Conservation (phyloP, 345 rosid species). For the Gynandropsis gynandra region DNA sequence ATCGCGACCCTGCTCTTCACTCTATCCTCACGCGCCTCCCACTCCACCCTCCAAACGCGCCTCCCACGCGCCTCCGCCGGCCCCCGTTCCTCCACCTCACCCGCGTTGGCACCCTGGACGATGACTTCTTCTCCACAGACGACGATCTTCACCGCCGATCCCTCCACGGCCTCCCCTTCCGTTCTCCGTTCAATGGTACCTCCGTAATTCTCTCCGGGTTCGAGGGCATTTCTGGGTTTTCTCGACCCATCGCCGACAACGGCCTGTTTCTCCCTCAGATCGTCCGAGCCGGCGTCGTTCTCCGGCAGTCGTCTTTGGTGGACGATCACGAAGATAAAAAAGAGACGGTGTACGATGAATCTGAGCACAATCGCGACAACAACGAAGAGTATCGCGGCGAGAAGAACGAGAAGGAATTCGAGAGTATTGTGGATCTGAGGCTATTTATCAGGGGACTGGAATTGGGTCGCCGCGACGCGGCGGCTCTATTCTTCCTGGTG, state of each 20-base stretch:
- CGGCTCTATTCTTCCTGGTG: conserved; percentile 57
- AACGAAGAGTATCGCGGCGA: conserved; percentile 19
- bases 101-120: conserved; percentile 72
- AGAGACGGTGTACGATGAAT: conserved; percentile 19
- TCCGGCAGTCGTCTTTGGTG: conserved; percentile 26
- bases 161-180: conserved; percentile 29
- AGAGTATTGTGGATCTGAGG: conserved; percentile 47
- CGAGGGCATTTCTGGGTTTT: conserved; percentile 45
- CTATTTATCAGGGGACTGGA: conserved; percentile 63
- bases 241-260: conserved; percentile 41
- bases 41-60: background rate
- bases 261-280: conserved; percentile 49
- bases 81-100: conserved; percentile 80
- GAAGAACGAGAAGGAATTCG: conserved; percentile 33
- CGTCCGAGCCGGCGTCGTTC: conserved; percentile 46
- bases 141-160: conserved; percentile 52
- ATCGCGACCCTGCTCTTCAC: conserved; percentile 74
- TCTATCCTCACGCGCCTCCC: conserved; percentile 49
- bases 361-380: conserved; percentile 10
- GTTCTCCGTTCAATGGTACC: conserved; percentile 48
- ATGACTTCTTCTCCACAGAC: conserved; percentile 72
- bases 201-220: conserved; percentile 47
- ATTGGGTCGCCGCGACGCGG: conserved; percentile 62
- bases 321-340: conserved; percentile 6
- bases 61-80: conserved; percentile 25